Conservation (phyloP, 192 early-diverging fungal genomes). For the Coemansia sp. region DNA sequence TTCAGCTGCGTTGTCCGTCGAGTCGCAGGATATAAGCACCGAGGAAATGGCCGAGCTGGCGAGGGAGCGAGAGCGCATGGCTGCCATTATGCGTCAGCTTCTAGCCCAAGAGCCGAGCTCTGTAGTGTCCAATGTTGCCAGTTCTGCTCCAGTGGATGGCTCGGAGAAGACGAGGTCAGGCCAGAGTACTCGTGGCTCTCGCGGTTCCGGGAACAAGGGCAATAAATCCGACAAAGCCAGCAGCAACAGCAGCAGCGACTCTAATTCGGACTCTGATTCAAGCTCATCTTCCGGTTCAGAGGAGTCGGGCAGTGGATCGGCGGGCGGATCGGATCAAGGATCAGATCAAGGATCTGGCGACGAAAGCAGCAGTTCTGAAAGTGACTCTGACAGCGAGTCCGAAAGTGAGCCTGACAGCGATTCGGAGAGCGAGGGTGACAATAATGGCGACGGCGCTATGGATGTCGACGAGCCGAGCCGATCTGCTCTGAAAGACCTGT, state of each 20-base stretch:
- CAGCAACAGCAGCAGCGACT: background rate
- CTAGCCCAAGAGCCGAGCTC: conserved; percentile 1
- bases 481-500: conserved; percentile 1
- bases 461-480: conserved; percentile 22
- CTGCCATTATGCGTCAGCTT: conserved; percentile 21
- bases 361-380: background rate
- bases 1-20: background rate
- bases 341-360: conserved; percentile 8
- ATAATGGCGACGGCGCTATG: conserved; percentile 18
- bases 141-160: conserved; percentile 1
- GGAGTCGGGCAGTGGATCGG: conserved; percentile 3
- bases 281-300: background rate
- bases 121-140: no score
- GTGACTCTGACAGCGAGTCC: conserved; percentile 4
- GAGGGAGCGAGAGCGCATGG: conserved; percentile 34
- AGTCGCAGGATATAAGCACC: background rate
- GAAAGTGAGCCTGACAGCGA: conserved; percentile 6
- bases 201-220: background rate
- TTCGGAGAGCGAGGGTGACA: background rate
- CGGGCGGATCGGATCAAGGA: conserved; percentile 1
- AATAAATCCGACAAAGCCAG: background rate
- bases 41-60: conserved; percentile 17
- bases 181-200: background rate
- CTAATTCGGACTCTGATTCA: conserved; percentile 4
- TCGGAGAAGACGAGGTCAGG: background rate